Conservation (phyloP, 2,329 filamentous ascomycete genomes). For the Didymella arachidicola region DNA sequence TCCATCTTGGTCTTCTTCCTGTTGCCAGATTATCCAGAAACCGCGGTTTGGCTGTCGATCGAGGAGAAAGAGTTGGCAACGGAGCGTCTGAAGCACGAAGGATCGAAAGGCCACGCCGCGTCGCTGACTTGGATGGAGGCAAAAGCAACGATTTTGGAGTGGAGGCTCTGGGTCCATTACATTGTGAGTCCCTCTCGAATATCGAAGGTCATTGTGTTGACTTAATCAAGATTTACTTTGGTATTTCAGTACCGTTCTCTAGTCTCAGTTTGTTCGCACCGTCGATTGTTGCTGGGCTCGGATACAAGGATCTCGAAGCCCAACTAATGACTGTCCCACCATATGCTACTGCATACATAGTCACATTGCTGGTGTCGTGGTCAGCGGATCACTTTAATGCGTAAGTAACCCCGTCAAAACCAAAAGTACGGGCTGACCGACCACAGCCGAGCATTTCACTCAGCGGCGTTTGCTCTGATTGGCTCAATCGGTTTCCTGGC, state of each 20-base stretch:
- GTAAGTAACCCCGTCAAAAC: not conserved
- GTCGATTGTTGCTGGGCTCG: not conserved
- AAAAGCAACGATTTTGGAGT: not conserved
- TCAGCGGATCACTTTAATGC: not conserved
- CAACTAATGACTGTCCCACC: not conserved
- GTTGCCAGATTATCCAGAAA: not conserved
- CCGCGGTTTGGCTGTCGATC: not conserved
- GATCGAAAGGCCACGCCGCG: not conserved
- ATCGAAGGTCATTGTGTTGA: not conserved
- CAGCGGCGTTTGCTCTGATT: not conserved
- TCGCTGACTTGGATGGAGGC: not conserved
- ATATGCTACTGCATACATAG: not conserved
- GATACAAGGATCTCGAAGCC: not conserved
- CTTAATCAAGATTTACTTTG: not conserved
- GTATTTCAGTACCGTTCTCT: not conserved
- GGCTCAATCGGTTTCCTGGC: not conserved
- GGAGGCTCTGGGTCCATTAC: not conserved
- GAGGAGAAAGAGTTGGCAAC: not conserved
- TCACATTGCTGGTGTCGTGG: not conserved
- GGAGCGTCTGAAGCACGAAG: not conserved
- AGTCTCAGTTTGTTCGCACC: not conserved
- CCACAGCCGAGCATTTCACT: not conserved
- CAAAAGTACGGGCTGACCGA: not conserved
- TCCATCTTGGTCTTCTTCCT: not conserved
- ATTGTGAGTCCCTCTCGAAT: not conserved